phyloP scores from a whole-genome alignment of 148 eudicot species.

The Rheum nobile region DNA sequence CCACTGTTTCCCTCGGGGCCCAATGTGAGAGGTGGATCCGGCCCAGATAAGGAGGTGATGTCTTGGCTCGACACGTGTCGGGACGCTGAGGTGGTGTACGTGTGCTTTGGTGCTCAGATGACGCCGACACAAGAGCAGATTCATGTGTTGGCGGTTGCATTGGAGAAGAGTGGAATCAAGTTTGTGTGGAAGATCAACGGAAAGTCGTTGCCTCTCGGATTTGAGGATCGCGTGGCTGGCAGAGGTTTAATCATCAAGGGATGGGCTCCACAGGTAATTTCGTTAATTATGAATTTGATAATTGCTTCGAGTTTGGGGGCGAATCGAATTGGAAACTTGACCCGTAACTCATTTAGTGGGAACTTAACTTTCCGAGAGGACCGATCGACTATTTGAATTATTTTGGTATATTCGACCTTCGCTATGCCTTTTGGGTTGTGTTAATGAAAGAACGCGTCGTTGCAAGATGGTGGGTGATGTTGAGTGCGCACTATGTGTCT shows the following conservation, averaged over 20 bases:
- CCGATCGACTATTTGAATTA: too few relatives aligned
- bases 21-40: conserved; percentile 16
- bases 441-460: too few relatives aligned
- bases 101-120: conserved; percentile 32
- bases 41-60: conserved; percentile 5
- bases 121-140: conserved; percentile 27
- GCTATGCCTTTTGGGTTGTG: too few relatives aligned
- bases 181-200: conserved; percentile 25
- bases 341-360: too few relatives aligned
- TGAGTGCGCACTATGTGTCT: too few relatives aligned
- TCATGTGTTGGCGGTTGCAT: conserved; percentile 17
- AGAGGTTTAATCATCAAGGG: not conserved
- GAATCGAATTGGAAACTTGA: too few relatives aligned
- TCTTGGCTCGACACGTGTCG: conserved; percentile 29
- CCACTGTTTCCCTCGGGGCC: not conserved
- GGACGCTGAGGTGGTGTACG: conserved; percentile 26
- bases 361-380: too few relatives aligned
- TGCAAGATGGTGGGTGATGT: too few relatives aligned
- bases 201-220: conserved; percentile 15
- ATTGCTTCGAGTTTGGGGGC: too few relatives aligned
- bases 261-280: not conserved
- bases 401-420: too few relatives aligned
- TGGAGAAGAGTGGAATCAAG: conserved; percentile 27
- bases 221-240: not conserved
- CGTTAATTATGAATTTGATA: too few relatives aligned